phyloP scores from a whole-genome alignment of 257 asterid genomes.

The Nicotiana benthamiana region DNA sequence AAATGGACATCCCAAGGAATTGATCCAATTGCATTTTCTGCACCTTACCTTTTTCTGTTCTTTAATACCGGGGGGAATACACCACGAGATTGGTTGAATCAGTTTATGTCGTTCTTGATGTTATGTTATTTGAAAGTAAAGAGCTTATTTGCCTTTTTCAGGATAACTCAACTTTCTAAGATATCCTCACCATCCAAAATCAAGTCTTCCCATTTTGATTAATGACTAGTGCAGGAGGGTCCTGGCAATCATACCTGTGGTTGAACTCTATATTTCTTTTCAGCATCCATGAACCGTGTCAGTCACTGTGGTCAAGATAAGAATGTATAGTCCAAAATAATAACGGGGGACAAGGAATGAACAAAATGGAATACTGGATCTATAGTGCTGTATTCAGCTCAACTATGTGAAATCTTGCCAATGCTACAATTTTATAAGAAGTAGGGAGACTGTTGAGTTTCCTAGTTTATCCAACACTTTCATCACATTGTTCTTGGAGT shows the following conservation, averaged over 20 bases:
- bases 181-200: neutral
- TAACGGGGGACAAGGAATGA: neutral
- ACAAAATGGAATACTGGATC: neutral
- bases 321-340: neutral
- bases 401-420: neutral
- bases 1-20: neutral
- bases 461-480: neutral
- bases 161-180: neutral
- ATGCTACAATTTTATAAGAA: neutral
- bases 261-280: neutral
- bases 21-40: neutral
- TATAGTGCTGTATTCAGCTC: neutral
- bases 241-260: neutral
- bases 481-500: neutral
- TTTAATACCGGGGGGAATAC: neutral
- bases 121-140: neutral
- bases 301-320: neutral
- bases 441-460: neutral
- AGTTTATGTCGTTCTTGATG: neutral
- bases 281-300: neutral
- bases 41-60: neutral
- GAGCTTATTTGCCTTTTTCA: neutral
- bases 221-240: neutral
- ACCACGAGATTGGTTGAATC: neutral
- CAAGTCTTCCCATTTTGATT: neutral